Evolutionary conservation across 2,329 filamentous ascomycete genomes (phyloP).

Genomic region (Diplodia seriata): DNA sequence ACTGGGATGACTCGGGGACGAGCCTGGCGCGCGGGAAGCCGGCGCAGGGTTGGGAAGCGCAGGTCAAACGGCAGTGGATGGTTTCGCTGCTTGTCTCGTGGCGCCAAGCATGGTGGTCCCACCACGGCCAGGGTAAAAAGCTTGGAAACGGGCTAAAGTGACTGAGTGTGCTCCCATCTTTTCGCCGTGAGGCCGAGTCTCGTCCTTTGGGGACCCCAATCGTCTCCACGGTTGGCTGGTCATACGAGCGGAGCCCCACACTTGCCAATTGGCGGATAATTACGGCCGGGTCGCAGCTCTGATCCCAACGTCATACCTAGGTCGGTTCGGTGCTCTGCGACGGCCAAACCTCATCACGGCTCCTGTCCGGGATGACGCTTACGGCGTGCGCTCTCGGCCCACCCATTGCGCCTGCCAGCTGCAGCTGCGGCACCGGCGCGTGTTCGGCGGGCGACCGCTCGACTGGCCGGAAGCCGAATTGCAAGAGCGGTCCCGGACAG

Average conservation of each 20-base stretch:
- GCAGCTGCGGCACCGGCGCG: too few relatives aligned
- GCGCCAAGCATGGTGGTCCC: conserved; percentile 1
- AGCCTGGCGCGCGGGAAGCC: too few relatives aligned
- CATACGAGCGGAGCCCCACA: conserved; percentile 28
- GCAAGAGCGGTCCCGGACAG: not conserved
- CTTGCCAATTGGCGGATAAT: conserved; percentile 26
- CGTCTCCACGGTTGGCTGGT: not conserved
- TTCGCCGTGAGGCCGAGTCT: conserved; percentile 11
- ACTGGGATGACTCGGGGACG: too few relatives aligned
- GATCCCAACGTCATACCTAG: conserved; percentile 13
- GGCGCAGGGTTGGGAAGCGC: too few relatives aligned
- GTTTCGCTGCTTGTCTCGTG: not conserved
- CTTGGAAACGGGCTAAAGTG: not conserved
- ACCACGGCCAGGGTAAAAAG: not conserved
- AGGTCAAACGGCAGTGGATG: too few relatives aligned
- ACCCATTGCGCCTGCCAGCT: not conserved
- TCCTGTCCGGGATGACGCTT: not conserved
- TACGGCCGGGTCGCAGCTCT: conserved; percentile 11
- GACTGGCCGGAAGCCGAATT: too few relatives aligned
- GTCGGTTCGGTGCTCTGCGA: not conserved
- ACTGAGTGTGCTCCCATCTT: not conserved
- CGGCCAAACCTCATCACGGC: not conserved
- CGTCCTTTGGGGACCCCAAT: conserved; percentile 2
- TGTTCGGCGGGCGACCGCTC: not conserved
- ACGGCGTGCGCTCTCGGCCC: not conserved